Conservation (phyloP, 1,139 yeast species). For the Hansenula sp. region DNA sequence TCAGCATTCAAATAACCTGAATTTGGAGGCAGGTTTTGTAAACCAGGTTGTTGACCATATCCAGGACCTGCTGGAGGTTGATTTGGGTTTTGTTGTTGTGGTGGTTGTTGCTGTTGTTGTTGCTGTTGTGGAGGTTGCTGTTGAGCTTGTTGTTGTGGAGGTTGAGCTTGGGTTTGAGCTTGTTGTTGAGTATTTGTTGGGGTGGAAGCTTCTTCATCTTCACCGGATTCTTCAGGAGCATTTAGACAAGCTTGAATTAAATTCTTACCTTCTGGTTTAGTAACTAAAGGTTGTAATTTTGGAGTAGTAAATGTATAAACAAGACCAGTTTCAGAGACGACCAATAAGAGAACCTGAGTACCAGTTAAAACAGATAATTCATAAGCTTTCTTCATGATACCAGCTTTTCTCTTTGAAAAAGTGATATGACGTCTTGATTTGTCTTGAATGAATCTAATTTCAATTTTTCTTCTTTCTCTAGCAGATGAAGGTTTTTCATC, state of each 20-base stretch:
- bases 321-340: slow-evolving; percentile 94
- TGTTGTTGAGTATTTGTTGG: slow-evolving; percentile 19
- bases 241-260: slow-evolving; percentile 95
- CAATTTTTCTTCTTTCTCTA: slow-evolving; percentile 94
- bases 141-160: slow-evolving; percentile 16
- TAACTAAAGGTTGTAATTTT: slow-evolving; percentile 93
- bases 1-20: slow-evolving; percentile 48
- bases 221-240: slow-evolving; percentile 81
- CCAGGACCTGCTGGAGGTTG: slow-evolving; percentile 18
- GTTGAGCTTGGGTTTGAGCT: slow-evolving; percentile 15
- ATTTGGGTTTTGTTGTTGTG: slow-evolving; percentile 13
- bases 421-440: slow-evolving; percentile 97
- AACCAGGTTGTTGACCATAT: slow-evolving; percentile 24
- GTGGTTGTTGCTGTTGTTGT: slow-evolving; percentile 32
- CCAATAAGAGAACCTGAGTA: slow-evolving; percentile 89
- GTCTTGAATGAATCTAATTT: slow-evolving; percentile 94
- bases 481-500: slow-evolving; percentile 64
- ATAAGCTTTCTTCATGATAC: slow-evolving; percentile 98
- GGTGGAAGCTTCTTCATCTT: slow-evolving; percentile 42
- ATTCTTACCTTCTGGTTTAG: slow-evolving; percentile 95
- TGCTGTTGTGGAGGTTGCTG: slow-evolving; percentile 20
- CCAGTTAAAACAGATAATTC: slow-evolving; percentile 95
- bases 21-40: slow-evolving; percentile 38
- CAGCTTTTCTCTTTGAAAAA: slow-evolving; percentile 95
- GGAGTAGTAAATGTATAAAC: slow-evolving; percentile 99